A percentile compares a stretch with the other conserved stretches of the same genome.
These are phyloP conservation scores for Fusarium dimerum DNA, from an alignment of 2,329 filamentous ascomycete species.

Conservation along the genomic window DNA sequence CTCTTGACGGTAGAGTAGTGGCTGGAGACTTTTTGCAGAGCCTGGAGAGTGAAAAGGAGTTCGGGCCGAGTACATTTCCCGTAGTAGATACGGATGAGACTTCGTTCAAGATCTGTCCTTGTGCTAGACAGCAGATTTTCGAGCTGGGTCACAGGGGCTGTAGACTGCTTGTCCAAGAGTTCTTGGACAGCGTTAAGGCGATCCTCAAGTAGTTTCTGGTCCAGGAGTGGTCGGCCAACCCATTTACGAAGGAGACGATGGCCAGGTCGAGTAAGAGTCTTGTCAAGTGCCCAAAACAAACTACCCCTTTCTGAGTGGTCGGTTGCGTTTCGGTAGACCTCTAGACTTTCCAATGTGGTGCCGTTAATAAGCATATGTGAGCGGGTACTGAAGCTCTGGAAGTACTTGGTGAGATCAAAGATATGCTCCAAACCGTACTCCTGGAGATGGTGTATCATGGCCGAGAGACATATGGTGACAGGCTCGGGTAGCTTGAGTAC, in stretches of 20 bases:
- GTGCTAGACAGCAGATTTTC: conserved; percentile 70
- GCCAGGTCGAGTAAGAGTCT: conserved; percentile 87
- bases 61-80: conserved; percentile 92
- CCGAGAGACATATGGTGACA: conserved; percentile 88
- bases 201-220: conserved; percentile 72
- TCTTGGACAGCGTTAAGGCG: conserved; percentile 86
- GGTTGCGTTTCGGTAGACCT: conserved; percentile 94
- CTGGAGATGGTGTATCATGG: conserved; percentile 91
- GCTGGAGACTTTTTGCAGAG: conserved; percentile 76
- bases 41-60: conserved; percentile 80
- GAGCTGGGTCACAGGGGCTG: conserved; percentile 70
- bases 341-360: conserved; percentile 89
- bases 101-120: conserved; percentile 85
- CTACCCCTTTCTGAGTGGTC: conserved; percentile 84
- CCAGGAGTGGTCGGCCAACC: conserved; percentile 87
- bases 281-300: conserved; percentile 92
- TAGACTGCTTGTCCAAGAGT: conserved; percentile 68
- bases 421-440: conserved; percentile 95
- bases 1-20: conserved; percentile 71
- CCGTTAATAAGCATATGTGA: conserved; percentile 97
- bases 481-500: conserved; percentile 82
- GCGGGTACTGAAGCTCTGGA: conserved; percentile 89
- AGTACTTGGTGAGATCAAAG: conserved; percentile 95
- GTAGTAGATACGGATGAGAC: conserved; percentile 94
- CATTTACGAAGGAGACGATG: conserved; percentile 88